phyloP scores from a whole-genome alignment of 768 basidiomycete genomes.

The Podaxis mareebaensis region DNA sequence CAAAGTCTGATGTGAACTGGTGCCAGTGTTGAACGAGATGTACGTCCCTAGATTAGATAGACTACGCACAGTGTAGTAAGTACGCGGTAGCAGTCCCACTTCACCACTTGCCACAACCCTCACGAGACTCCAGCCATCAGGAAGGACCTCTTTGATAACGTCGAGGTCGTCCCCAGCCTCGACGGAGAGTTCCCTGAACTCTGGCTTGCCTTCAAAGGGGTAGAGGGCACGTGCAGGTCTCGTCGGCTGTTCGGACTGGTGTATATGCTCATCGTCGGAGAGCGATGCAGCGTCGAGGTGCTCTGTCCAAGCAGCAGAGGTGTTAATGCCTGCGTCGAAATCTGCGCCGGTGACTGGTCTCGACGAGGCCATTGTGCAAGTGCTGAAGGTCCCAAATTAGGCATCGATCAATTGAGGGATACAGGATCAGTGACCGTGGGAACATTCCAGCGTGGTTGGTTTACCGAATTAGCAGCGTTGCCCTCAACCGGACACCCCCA shows the following conservation, averaged over 20 bases:
- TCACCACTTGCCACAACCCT: conserved; percentile 50
- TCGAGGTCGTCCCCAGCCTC: conserved; percentile 71
- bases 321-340: conserved; percentile 79
- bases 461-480: background rate
- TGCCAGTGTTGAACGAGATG: conserved; percentile 1
- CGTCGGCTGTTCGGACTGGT: conserved; percentile 32
- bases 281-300: conserved; percentile 19
- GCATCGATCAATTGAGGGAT: background rate
- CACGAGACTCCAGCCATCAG: conserved; percentile 83
- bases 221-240: conserved; percentile 70
- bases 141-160: conserved; percentile 69
- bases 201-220: conserved; percentile 71
- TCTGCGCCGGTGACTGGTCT: conserved; percentile 36
- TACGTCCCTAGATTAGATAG: conserved; percentile 7
- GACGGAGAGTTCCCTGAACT: conserved; percentile 71
- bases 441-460: conserved; percentile 1
- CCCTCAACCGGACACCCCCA: background rate
- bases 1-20: conserved; percentile 70
- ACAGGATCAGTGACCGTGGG: conserved; percentile 1
- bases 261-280: conserved; percentile 48
- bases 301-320: conserved; percentile 77
- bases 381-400: background rate
- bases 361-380: background rate
- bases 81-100: conserved; percentile 66
- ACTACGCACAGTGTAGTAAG: conserved; percentile 69